Evolutionary conservation across 805 yeast genomes (phyloP).

Genomic region (Candida verbasci): DNA sequence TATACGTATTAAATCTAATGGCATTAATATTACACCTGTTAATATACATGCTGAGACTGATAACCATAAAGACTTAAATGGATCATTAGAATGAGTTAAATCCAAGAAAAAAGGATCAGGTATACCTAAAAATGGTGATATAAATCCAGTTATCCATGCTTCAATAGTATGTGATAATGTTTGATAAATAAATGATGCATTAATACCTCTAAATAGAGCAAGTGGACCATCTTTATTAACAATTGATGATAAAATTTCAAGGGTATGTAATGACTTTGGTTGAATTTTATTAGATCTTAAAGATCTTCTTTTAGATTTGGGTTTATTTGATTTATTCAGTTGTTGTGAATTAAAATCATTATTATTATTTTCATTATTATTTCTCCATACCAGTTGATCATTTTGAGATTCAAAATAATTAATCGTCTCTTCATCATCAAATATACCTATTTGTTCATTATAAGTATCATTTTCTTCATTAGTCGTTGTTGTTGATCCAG

Average conservation of each 20-base stretch:
- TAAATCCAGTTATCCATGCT: conserved; percentile 88
- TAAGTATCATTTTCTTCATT: conserved; percentile 3
- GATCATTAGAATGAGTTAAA: conserved; percentile 73
- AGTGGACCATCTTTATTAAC: conserved; percentile 67
- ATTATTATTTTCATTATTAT: neutral
- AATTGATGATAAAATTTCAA: conserved; percentile 60
- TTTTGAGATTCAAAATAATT: conserved; percentile 29
- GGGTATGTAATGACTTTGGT: conserved; percentile 59
- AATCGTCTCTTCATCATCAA: conserved; percentile 22
- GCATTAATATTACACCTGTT: conserved; percentile 70
- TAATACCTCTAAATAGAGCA: conserved; percentile 69
- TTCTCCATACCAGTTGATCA: conserved; percentile 10
- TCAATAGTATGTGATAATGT: conserved; percentile 74
- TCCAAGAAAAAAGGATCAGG: conserved; percentile 90
- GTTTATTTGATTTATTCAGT: neutral
- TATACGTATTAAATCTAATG: conserved; percentile 77
- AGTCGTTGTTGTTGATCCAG: neutral
- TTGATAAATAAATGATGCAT: conserved; percentile 74
- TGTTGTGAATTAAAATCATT: neutral
- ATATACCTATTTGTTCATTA: conserved; percentile 6
- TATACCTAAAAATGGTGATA: conserved; percentile 73
- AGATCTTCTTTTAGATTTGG: conserved; percentile 1
- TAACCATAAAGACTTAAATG: conserved; percentile 60
- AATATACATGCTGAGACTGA: conserved; percentile 68
- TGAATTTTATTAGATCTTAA: conserved; percentile 30